phyloP scores from a whole-genome alignment of 192 early-diverging fungal genomes.

The Podila epicladia region DNA sequence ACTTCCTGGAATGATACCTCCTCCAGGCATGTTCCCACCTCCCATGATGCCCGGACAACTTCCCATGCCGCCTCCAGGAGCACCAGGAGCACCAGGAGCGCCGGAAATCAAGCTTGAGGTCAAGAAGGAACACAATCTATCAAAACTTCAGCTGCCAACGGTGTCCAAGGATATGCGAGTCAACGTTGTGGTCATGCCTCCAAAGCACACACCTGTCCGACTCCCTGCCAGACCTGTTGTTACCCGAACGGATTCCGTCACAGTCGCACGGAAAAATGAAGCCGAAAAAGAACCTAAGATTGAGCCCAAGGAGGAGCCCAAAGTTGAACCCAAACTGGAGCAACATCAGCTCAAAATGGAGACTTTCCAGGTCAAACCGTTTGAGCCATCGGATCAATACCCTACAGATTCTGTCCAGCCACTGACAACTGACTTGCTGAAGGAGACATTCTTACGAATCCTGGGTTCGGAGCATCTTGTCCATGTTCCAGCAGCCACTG shows the following conservation, averaged over 20 bases:
- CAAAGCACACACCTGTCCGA: conserved; percentile 25
- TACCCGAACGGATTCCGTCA: conserved; percentile 27
- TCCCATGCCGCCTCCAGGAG: conserved; percentile 7
- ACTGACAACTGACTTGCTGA: conserved; percentile 12
- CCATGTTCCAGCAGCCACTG: conserved; percentile 32
- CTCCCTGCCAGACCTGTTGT: conserved; percentile 30
- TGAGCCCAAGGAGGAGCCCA: conserved; percentile 25
- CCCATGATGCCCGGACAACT: conserved; percentile 9
- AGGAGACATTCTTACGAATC: conserved; percentile 37
- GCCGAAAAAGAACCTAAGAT: conserved; percentile 19
- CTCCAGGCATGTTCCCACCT: conserved; percentile 21
- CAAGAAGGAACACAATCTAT: conserved; percentile 27
- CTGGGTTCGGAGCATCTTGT: conserved; percentile 31
- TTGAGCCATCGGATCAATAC: conserved; percentile 22
- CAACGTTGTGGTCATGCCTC: conserved; percentile 24
- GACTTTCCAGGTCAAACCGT: conserved; percentile 35
- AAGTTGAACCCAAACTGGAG: conserved; percentile 7
- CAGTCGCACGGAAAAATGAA: conserved; percentile 7
- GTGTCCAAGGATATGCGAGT: conserved; percentile 23
- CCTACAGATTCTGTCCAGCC: not conserved
- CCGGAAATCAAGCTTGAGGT: conserved; percentile 14
- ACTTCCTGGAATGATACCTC: conserved; percentile 35
- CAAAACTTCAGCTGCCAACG: conserved; percentile 31
- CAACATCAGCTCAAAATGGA: conserved; percentile 34
- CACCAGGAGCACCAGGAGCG: not conserved